Base-by-base conservation (phyloP, 2,329 filamentous ascomycete species). In the Rutstroemia sp. region DNA sequence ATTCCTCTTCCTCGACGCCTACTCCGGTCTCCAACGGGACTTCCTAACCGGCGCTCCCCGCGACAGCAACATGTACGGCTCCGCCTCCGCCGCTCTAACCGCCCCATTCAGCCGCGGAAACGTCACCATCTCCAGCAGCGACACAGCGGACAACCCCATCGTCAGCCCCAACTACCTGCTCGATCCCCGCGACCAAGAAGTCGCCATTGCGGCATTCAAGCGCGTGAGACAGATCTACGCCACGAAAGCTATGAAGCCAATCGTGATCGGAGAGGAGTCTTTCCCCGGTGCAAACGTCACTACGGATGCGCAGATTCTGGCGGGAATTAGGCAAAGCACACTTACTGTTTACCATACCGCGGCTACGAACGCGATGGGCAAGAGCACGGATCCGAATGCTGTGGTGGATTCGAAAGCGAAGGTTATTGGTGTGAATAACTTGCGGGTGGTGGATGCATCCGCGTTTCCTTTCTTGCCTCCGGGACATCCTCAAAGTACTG, bases 311-410 rank as follows among this genome's bases (percentile, higher is more conserved):
- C 36, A 63, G 27, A 58, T 63, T 30, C 30, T 57, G 27, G 52
- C 48, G 10, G 52, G 57, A 52, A 34, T 56, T 64, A 5, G 63
- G 63, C 10, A 57, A 61, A n/a, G 69, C 71, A 3, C 71, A 10
- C 45, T 14, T 2, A 30, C 45, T 2, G 46, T 60, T 38, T 82
- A 73, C 75, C 80, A 78, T 65, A 81, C 75, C 73, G 77, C 71
- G 0, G 78, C 79, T 0, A 84, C 81, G 0, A 73, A 73, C 9
- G 10, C 34, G n/a, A 84, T 85, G 80, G 81, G 80, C 0, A 73
- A 68, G 54, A 14, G 55, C 0, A 72, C 64, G 2, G 74, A 76
- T 16, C 9, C 34, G 7, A 72, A 74, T 23, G 61, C 62, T 2
- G 63, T 65, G 27, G 59, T 64, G 21, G 63, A 65, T 53, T 50